Evolutionary conservation across 169 alveolate genomes (phyloP).

Genomic region (Babesia ovis): DNA sequence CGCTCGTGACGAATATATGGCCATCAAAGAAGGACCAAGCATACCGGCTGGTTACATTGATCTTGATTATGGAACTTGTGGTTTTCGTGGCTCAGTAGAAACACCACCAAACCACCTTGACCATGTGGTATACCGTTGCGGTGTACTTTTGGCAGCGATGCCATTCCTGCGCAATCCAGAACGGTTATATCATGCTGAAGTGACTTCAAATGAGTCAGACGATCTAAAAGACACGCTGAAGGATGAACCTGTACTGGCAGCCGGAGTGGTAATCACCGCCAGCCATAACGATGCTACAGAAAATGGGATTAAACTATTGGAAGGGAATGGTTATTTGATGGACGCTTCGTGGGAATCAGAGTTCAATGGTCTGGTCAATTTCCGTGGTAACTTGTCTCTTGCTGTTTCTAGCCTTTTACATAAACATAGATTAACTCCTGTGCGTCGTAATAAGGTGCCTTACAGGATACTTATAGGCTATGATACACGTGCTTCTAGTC

Average conservation of each 20-base stretch:
- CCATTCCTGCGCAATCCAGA: constrained; percentile 36
- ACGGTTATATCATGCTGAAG: neutral
- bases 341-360: constrained; percentile 65
- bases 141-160: constrained; percentile 44
- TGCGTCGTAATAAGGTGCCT: constrained; percentile 4
- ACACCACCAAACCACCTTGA: constrained; percentile 48
- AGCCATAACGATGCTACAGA: constrained; percentile 72
- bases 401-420: neutral
- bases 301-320: constrained; percentile 74
- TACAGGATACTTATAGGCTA: constrained; percentile 44
- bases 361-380: constrained; percentile 65
- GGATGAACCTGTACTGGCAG: constrained; percentile 17
- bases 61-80: constrained; percentile 50
- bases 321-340: constrained; percentile 62
- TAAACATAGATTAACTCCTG: neutral
- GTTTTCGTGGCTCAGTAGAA: constrained; percentile 43
- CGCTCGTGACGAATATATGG: neutral
- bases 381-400: constrained; percentile 3
- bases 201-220: neutral
- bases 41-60: constrained; percentile 49
- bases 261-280: constrained; percentile 74
- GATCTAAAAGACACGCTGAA: neutral
- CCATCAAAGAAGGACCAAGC: constrained; percentile 31
- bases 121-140: constrained; percentile 61
- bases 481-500: constrained; percentile 48